phyloP scores from a whole-genome alignment of 1,284 basidiomycete genomes.

The Trichosporon asahii region DNA sequence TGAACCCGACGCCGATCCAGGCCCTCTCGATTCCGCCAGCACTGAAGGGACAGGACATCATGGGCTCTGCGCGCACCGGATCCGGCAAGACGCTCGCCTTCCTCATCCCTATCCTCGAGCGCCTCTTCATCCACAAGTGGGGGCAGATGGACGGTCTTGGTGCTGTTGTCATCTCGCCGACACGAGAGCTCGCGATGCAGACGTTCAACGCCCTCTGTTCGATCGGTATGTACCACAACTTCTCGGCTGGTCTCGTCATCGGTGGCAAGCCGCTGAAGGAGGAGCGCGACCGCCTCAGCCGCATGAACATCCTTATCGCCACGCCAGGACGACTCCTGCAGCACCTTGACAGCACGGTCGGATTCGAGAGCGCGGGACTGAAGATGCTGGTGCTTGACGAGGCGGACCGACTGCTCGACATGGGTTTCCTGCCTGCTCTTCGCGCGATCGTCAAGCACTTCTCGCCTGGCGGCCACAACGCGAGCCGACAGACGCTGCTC shows the following conservation, averaged over 20 bases:
- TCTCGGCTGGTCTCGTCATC: constrained; percentile 93
- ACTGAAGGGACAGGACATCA: constrained; percentile 65
- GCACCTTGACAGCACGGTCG: constrained; percentile 97
- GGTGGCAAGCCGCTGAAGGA: constrained; percentile 95
- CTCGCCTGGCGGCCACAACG: constrained; percentile 61
- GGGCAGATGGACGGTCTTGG: constrained; percentile 80
- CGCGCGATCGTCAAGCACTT: constrained; percentile 82
- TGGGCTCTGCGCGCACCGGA: constrained; percentile 74
- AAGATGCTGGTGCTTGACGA: constrained; percentile 96
- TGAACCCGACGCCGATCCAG: constrained; percentile 82
- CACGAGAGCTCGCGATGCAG: constrained; percentile 91
- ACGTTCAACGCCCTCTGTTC: constrained; percentile 93
- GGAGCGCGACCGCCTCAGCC: constrained; percentile 77
- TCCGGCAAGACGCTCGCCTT: constrained; percentile 82
- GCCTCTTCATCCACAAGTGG: constrained; percentile 71
- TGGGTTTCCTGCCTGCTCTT: constrained; percentile 88
- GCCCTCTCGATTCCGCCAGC: constrained; percentile 62
- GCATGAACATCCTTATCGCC: constrained; percentile 97
- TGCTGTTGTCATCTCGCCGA: constrained; percentile 90
- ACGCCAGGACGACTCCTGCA: constrained; percentile 93
- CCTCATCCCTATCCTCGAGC: constrained; percentile 71
- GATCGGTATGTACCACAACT: constrained; percentile 84
- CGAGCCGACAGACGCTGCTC: constrained; percentile 77
- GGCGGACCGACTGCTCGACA: constrained; percentile 92
- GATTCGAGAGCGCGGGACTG: constrained; percentile 85